Base-by-base conservation (phyloP, 305 asterid genomes). In the Rubia balearica region DNA sequence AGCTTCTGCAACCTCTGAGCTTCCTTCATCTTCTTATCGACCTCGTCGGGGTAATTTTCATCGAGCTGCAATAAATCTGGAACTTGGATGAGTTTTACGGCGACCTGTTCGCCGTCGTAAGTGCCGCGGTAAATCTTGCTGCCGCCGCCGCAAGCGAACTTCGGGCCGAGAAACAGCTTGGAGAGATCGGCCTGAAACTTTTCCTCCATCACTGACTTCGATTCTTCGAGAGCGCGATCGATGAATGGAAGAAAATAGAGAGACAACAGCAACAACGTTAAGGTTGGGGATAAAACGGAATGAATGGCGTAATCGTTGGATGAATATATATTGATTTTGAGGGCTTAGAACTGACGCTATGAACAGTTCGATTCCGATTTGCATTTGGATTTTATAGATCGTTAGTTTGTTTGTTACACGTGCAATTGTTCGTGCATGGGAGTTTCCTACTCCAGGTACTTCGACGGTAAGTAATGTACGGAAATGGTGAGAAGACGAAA, bases 1-100 rank as follows among this genome's bases (percentile, higher is more conserved):
- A 85, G 89, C 33, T 81, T 80, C 84, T 73, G 78, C 82, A 89
- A 81, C 60, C 86, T 81, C 69, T 70, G 71, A 61, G 76, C 74
- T 45, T 80, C 63, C 21, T 64, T 70, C 42, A 78, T 82, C 67
- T 67, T 82, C 80, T 80, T 81, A 75, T 81, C 85, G 68, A 87
- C 90, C 74, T 83, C 88, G 62, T 19, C 62, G 7, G 4, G 62
- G 8, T 9, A 16, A 75, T 81, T 86, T 24, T 83, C 85, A 72
- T 89, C 91, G 16, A 19, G 6, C 12, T 2, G 22, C 6, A 19
- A 6, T 74, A 82, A 85, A 72, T 82, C 91, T 30, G 78, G 71
- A 30, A 76, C 45, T 60, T 74, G 67, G 19, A 74, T 67, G 33
- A 77, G 69, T 72, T 81, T 74, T n/a, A 81, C 78, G 7, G 80